Percentiles rank a stretch among this genome's conserved stretches.
These are phyloP conservation scores for Aspergillus nanangensis DNA, from an alignment of 495 filamentous ascomycete species.

Conservation along the genomic window DNA sequence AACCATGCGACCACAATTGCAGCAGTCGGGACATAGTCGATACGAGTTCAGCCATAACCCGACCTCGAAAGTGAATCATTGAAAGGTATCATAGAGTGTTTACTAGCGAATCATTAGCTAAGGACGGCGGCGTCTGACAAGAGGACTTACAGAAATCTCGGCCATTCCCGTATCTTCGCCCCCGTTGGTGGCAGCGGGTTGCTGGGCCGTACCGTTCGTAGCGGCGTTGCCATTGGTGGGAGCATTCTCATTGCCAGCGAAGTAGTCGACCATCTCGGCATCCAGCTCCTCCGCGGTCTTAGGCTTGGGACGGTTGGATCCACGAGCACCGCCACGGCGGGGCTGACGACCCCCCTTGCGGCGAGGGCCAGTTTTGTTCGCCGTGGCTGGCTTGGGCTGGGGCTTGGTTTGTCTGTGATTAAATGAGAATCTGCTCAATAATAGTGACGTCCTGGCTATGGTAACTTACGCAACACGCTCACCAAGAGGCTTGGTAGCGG, in stretches of 20 bases:
- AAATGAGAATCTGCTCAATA: constrained; percentile 10
- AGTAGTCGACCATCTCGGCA: constrained; percentile 93
- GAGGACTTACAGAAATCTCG: constrained; percentile 48
- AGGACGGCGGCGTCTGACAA: too few relatives aligned
- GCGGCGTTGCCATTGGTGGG: constrained; percentile 38
- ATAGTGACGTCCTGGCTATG: neutral
- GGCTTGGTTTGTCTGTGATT: constrained; percentile 57
- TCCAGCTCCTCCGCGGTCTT: constrained; percentile 92
- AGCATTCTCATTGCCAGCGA: constrained; percentile 40
- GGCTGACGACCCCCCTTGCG: constrained; percentile 45
- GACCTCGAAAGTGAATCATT: too few relatives aligned
- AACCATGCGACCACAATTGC: neutral
- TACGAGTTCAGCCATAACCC: neutral
- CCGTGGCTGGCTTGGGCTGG: constrained; percentile 80
- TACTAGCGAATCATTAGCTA: too few relatives aligned
- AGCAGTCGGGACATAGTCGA: neutral
- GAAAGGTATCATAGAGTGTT: constrained; percentile 8
- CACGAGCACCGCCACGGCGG: constrained; percentile 46
- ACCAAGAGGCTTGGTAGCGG: constrained; percentile 67
- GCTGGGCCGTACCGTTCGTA: constrained; percentile 34
- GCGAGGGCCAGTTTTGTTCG: constrained; percentile 51
- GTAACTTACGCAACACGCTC: constrained; percentile 74
- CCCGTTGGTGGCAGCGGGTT: constrained; percentile 26
- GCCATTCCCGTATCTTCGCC: constrained; percentile 49
- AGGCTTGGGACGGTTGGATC: constrained; percentile 63